Evolutionary conservation across 2,329 filamentous ascomycete species (phyloP).

Genomic region (Sarocladium brachiariae): DNA sequence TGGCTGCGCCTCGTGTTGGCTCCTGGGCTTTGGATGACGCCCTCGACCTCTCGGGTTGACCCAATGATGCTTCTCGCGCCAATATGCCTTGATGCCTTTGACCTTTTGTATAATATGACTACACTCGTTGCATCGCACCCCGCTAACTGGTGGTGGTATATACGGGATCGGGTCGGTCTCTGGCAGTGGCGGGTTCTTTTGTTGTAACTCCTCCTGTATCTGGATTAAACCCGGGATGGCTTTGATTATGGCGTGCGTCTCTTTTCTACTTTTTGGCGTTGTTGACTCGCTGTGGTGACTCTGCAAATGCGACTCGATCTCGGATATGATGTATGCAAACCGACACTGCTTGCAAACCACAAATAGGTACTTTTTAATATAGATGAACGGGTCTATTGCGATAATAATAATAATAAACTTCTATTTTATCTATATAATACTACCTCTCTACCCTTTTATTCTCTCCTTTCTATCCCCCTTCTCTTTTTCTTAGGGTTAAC

Average conservation of each 20-base stretch:
- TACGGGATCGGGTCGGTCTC: neutral
- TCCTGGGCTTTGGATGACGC: neutral
- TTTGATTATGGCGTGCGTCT: neutral
- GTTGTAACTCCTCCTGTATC: neutral
- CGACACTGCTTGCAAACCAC: neutral
- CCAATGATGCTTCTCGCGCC: neutral
- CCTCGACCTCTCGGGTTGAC: neutral
- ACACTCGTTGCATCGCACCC: neutral
- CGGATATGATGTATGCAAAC: neutral
- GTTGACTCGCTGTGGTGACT: neutral
- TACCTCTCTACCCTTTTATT: neutral
- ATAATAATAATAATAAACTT: conserved; percentile 5
- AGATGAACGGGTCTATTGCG: neutral
- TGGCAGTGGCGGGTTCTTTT: neutral
- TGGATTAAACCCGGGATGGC: neutral
- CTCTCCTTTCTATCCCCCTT: neutral
- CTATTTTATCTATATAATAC: neutral
- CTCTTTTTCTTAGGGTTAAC: neutral
- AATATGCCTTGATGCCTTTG: neutral
- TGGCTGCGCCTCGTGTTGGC: neutral
- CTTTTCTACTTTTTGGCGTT: neutral
- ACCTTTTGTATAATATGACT: neutral
- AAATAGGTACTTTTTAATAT: neutral
- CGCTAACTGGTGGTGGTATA: neutral
- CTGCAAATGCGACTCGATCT: neutral